Percentiles rank a stretch among this genome's conserved stretches.
Conservation (phyloP, 495 filamentous ascomycete species). For the Diplogelasinospora grovesii region DNA sequence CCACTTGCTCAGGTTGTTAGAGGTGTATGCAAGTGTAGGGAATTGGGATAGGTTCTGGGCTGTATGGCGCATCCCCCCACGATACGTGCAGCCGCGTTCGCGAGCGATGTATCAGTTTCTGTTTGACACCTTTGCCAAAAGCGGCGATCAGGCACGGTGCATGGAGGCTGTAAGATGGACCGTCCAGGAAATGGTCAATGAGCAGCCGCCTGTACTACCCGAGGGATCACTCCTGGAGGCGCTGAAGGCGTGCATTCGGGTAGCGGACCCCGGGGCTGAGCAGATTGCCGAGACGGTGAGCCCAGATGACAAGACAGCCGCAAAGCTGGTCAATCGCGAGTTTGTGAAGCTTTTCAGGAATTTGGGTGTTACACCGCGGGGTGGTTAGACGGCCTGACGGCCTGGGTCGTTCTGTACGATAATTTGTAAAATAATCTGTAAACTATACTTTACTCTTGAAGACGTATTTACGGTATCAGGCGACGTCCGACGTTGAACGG, state of each 20-base stretch:
- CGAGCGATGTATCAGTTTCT: conserved; percentile 49
- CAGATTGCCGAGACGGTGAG: not conserved
- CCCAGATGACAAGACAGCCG: not conserved
- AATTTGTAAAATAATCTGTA: no score
- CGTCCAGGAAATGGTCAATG: conserved; percentile 52
- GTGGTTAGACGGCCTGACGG: no score
- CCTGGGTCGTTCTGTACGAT: no score
- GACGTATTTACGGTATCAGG: no score
- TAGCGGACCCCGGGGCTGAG: conserved; percentile 45
- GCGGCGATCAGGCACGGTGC: conserved; percentile 38
- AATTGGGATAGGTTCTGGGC: conserved; percentile 56
- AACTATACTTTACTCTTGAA: no score
- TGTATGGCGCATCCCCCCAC: conserved; percentile 51
- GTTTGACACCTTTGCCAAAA: conserved; percentile 45
- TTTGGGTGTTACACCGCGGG: no score
- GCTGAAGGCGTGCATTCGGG: conserved; percentile 44
- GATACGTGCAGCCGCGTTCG: conserved; percentile 43
- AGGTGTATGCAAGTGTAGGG: conserved; percentile 28
- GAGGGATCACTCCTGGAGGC: conserved; percentile 29
- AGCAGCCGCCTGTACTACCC: conserved; percentile 47
- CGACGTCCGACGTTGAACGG: no score
- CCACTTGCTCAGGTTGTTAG: conserved; percentile 42
- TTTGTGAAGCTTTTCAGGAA: conserved; percentile 1
- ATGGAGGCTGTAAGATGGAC: conserved; percentile 44
- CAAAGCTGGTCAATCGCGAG: conserved; percentile 2